phyloP scores from a whole-genome alignment of 2,329 filamentous ascomycete species.

The Trichoderma endophyticum region DNA sequence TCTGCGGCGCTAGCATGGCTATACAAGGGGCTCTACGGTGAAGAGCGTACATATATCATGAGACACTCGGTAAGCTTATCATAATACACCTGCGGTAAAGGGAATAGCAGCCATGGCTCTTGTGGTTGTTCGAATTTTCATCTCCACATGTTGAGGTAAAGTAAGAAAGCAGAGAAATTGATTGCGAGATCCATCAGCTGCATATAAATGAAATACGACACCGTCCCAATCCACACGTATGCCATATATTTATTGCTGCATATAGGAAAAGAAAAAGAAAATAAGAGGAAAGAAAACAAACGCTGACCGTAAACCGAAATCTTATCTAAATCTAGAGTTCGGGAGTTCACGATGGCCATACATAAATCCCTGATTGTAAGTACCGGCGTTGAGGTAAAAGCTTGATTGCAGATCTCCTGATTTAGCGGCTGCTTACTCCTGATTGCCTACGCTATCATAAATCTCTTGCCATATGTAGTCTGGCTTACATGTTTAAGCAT shows the following conservation, averaged over 20 bases:
- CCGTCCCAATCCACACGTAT: neutral
- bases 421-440: neutral
- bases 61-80: neutral
- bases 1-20: neutral
- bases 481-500: neutral
- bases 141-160: neutral
- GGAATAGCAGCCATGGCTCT: too few species aligned
- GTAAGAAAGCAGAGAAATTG: neutral
- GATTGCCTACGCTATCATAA: neutral
- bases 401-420: neutral
- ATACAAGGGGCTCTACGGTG: neutral
- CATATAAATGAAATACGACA: neutral
- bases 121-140: neutral
- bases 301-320: neutral
- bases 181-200: neutral
- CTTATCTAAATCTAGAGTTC: neutral
- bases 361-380: neutral
- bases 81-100: neutral
- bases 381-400: neutral
- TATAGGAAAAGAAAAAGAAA: neutral
- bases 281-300: neutral
- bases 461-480: neutral
- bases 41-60: too few species aligned
- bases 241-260: neutral
- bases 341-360: neutral